These are phyloP conservation scores for Phytophthora pinifolia DNA, from an alignment of 352 stramenopile genomes.

Conservation along the genomic window DNA sequence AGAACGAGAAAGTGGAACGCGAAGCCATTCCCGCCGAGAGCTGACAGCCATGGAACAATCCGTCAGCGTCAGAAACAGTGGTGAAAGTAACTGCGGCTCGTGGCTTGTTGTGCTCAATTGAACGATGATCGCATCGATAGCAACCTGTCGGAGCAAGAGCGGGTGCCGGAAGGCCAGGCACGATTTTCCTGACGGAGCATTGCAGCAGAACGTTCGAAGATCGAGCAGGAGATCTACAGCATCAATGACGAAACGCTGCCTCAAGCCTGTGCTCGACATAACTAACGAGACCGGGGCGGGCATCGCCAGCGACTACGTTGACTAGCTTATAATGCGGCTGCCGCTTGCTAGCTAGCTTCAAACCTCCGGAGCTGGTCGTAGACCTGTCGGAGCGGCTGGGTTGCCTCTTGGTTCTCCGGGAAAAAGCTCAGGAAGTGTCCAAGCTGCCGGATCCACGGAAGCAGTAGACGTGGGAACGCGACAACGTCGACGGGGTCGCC, in stretches of 20 bases:
- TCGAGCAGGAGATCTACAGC: no score
- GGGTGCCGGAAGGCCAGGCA: no score
- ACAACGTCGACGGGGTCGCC: slow-evolving; percentile 26
- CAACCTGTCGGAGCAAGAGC: no score
- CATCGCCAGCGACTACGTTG: slow-evolving; percentile 2
- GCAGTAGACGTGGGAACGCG: slow-evolving; percentile 65
- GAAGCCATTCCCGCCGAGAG: slow-evolving; percentile 3
- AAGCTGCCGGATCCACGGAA: slow-evolving; percentile 86
- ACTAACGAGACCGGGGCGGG: neutral
- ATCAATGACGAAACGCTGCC: no score
- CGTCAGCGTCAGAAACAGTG: slow-evolving; percentile 12
- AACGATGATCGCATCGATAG: no score
- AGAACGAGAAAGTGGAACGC: slow-evolving; percentile 12
- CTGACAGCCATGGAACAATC: slow-evolving; percentile 4
- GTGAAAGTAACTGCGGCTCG: neutral
- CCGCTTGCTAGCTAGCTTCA: slow-evolving; percentile 35
- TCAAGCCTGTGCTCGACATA: neutral
- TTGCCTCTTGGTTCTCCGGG: slow-evolving; percentile 83
- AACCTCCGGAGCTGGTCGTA: slow-evolving; percentile 84
- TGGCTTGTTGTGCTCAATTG: neutral
- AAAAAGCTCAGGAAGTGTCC: slow-evolving; percentile 88
- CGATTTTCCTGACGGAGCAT: no score
- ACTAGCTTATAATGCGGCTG: slow-evolving; percentile 6
- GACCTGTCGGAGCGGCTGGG: slow-evolving; percentile 69
- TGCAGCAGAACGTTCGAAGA: no score